Evolutionary conservation across 805 yeast genomes (phyloP).

Genomic region (Monosporozyma solicola): DNA sequence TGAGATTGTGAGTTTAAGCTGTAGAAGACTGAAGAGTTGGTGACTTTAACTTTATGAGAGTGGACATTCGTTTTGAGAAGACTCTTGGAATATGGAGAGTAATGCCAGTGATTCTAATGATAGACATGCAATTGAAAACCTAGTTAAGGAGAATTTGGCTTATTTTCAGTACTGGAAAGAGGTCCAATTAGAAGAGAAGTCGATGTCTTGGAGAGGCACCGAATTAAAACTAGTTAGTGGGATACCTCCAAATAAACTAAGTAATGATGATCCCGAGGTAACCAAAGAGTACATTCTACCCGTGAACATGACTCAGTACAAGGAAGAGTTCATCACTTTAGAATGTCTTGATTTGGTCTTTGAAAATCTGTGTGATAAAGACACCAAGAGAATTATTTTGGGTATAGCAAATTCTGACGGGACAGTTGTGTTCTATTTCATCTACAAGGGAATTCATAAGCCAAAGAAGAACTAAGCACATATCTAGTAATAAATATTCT

Average conservation of each 20-base stretch:
- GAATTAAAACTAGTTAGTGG: conserved; percentile 15
- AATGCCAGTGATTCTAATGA: not conserved
- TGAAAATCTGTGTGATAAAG: conserved; percentile 9
- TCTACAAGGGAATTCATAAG: conserved; percentile 56
- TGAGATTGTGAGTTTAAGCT: not conserved
- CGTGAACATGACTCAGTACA: conserved; percentile 23
- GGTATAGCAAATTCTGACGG: conserved; percentile 59
- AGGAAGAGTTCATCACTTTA: conserved; percentile 15
- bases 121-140: conserved; percentile 2
- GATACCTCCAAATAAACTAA: conserved; percentile 16
- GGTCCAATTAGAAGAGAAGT: conserved; percentile 10
- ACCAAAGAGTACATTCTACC: conserved; percentile 23
- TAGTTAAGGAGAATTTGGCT: conserved; percentile 19
- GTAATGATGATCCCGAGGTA: conserved; percentile 15
- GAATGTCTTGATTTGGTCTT: conserved; percentile 19
- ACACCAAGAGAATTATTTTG: conserved; percentile 37
- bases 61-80: not conserved
- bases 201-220: conserved; percentile 10
- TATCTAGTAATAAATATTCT: not conserved
- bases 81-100: not conserved
- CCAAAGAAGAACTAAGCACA: conserved; percentile 44
- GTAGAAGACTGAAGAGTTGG: no score
- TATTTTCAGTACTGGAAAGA: conserved; percentile 25
- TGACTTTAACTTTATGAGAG: no score
- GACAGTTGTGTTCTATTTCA: conserved; percentile 59